Percentiles rank a stretch among this genome's conserved stretches.
phyloP scores from a whole-genome alignment of 768 basidiomycete species.

The Mycena chlorophos region DNA sequence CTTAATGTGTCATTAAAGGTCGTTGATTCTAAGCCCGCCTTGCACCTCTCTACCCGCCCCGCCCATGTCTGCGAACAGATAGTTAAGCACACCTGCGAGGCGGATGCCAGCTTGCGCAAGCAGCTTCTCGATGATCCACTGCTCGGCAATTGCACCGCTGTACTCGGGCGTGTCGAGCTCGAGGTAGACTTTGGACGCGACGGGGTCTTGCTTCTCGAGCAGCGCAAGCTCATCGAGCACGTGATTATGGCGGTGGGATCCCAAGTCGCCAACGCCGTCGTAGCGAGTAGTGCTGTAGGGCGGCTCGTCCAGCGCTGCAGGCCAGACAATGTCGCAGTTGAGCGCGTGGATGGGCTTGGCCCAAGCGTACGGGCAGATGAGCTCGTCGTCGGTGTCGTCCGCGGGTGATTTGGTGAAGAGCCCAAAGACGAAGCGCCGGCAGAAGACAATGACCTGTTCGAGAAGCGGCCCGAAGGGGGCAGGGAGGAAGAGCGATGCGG shows the following conservation, averaged over 20 bases:
- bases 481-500: slow-evolving; percentile 3
- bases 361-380: slow-evolving; percentile 80
- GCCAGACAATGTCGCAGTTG: slow-evolving; percentile 85
- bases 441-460: slow-evolving; percentile 32
- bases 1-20: background rate
- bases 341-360: slow-evolving; percentile 67
- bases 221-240: slow-evolving; percentile 11
- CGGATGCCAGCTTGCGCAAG: slow-evolving; percentile 82
- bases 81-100: slow-evolving; percentile 81
- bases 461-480: slow-evolving; percentile 21
- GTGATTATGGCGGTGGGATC: slow-evolving; percentile 10
- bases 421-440: slow-evolving; percentile 20
- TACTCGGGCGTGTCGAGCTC: slow-evolving; percentile 86
- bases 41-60: slow-evolving; percentile 15
- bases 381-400: slow-evolving; percentile 49
- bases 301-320: slow-evolving; percentile 60
- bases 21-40: slow-evolving; percentile 3
- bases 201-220: slow-evolving; percentile 17
- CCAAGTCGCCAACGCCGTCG: slow-evolving; percentile 15
- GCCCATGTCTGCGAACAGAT: slow-evolving; percentile 53
- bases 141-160: slow-evolving; percentile 61
- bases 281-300: slow-evolving; percentile 34
- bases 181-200: slow-evolving; percentile 36
- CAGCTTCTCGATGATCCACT: slow-evolving; percentile 77
- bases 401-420: slow-evolving; percentile 7